These are phyloP conservation scores for Leptographium lundbergii DNA, from an alignment of 2,329 filamentous ascomycete genomes.

Conservation along the genomic window DNA sequence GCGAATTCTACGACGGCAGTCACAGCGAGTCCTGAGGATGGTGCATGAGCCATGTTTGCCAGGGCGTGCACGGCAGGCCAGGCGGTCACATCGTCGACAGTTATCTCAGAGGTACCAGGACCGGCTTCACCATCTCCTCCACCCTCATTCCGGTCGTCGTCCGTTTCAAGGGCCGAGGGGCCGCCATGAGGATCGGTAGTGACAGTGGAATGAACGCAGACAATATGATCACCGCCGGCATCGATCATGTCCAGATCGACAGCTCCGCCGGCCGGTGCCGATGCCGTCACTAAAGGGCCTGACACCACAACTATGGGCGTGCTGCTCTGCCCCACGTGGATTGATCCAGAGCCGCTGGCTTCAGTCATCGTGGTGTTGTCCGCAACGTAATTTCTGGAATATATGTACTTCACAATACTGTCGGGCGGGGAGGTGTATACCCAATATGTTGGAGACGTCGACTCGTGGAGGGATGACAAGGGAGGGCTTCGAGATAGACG, in stretches of 20 bases:
- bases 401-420: not conserved
- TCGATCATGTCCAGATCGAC: not conserved
- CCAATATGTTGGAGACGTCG: not conserved
- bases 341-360: not conserved
- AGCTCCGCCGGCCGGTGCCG: not conserved
- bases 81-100: not conserved
- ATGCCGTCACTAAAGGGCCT: not conserved
- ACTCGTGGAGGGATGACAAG: not conserved
- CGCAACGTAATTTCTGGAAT: too few relatives aligned
- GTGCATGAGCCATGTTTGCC: not conserved
- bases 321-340: not conserved
- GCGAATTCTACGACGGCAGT: not conserved
- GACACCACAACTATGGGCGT: not conserved
- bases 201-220: not conserved
- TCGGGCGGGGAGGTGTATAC: not conserved
- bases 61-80: not conserved
- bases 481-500: not conserved
- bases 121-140: not conserved
- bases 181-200: not conserved
- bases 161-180: not conserved
- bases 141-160: not conserved
- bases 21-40: not conserved
- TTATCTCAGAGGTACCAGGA: not conserved
- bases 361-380: not conserved
- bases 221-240: not conserved